These are phyloP conservation scores for Teunomyces stri DNA, from an alignment of 805 yeast genomes.

Conservation along the genomic window DNA sequence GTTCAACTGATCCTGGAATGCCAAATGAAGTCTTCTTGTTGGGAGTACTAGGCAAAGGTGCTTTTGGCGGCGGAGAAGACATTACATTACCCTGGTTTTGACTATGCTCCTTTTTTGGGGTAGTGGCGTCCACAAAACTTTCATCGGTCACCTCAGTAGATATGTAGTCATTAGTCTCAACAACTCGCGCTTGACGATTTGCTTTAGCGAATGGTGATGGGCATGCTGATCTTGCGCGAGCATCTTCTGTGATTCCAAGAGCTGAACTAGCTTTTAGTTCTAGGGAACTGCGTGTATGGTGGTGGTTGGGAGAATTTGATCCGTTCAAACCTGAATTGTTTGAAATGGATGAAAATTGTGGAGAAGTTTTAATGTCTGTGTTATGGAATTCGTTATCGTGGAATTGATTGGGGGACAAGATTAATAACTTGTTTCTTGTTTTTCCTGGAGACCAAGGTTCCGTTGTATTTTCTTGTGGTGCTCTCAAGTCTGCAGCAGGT, in stretches of 20 bases:
- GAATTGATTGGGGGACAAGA: conserved; percentile 39
- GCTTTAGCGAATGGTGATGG: conserved; percentile 43
- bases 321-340: background rate
- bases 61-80: conserved; percentile 40
- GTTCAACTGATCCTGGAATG: conserved; percentile 13
- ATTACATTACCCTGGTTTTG: conserved; percentile 6
- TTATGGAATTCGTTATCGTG: conserved; percentile 33
- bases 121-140: conserved; percentile 10
- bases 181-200: conserved; percentile 45
- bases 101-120: conserved; percentile 12
- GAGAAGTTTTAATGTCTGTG: conserved; percentile 11
- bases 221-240: conserved; percentile 25
- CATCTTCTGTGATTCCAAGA: conserved; percentile 16
- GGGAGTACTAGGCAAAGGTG: conserved; percentile 31
- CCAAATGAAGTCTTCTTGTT: conserved; percentile 10
- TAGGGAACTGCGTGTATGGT: background rate
- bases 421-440: conserved; percentile 30
- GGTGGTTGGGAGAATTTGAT: background rate
- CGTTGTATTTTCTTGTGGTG: conserved; percentile 5
- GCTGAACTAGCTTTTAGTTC: conserved; percentile 6
- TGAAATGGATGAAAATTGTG: conserved; percentile 1
- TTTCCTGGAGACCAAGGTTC: conserved; percentile 4
- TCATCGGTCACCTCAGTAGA: conserved; percentile 11
- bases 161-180: conserved; percentile 33
- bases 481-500: conserved; percentile 15